Evolutionary conservation across 2,329 filamentous ascomycete species (phyloP), one percentile per base, ranked within the genome.

Genomic region (Byssothecium circinans): DNA sequence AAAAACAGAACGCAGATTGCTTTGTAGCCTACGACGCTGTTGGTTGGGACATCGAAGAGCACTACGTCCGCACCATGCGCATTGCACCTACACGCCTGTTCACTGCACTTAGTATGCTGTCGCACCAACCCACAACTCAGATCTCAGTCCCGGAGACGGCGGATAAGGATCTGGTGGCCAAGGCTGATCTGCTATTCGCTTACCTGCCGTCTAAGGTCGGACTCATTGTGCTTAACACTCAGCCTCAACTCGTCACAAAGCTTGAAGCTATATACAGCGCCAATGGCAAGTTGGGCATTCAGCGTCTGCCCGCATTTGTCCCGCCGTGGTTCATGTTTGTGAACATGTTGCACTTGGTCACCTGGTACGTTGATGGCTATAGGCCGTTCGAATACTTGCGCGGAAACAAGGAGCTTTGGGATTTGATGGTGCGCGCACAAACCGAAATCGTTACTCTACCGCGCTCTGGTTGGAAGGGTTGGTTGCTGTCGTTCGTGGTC

Each of bases 11-110:
- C 4, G 41, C 45, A 4, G 15, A 30, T 1, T 23, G 37, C 14
- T 61, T 61, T 29, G 49, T 61, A 4, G 15, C 53, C 1, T 59
- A 57, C 36, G 56, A 56, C 37, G 58, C 52, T 6, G 35, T 59
- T 15, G 58, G 53, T 8, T 17, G 52, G 4, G 54, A 56, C 18
- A 59, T 61, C 0, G 49, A 56, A 27, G 42, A 51, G 1, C 51
- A 61, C 40, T 61, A 59, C 20, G 45, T 52, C 1, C 32, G 23
- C 8, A 45, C 36, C 4, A 37, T 47, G 30, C 8, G 33, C 4
- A 47, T 47, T 38, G 2, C 17, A n/a, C 25, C n/a, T 4, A 37
- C 47, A 1, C 46, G 58, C 2, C 40, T 58, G 1, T 12, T 57
- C 12, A 17, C 52, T 8, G 52, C 36, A 2, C 10, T 19, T 3